Base-by-base conservation (phyloP, 1,284 basidiomycete genomes). In the Uromyces viciae-fabae region DNA sequence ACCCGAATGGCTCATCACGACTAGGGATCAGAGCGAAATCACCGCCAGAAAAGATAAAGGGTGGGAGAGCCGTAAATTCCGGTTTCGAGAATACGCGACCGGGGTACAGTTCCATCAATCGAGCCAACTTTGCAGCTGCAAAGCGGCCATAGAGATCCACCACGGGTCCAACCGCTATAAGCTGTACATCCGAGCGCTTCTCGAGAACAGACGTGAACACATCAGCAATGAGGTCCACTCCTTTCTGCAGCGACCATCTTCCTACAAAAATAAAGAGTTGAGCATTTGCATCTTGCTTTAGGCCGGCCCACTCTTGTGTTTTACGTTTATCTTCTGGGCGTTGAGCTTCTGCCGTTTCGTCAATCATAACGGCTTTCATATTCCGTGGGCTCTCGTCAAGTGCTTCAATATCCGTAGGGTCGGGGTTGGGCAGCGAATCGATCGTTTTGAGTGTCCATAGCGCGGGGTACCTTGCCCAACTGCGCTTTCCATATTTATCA, bases 251-350 rank as follows among this genome's bases (percentile, higher is more conserved):
- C 3, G 94, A 96, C 94, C 94, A 95, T 83, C 94, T 92, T 86
- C 94, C 94, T 83, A 96, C 94, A 86, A 96, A 95, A 83, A 96
- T 94, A 85, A 95, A 95, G 66, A 96, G 86, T 86, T 95, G 93
- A 2, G 93, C 91, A 73, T 92, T 88, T 2, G 94, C 92, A 84
- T 95, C 93, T 85, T 95, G 94, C 85, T 91, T 92, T 86, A 96
- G 91, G 73, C 91, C 91, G 54, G 94, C 94, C 94, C 94, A 95
- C 86, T 95, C 93, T 84, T 96, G 94, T 31, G 94, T 93, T 85
- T 94, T 92, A 28, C 93, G 90, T 87, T 96, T 95, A 85, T 90
- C 86, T 85, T 94, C 94, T 0, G 94, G 94, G 79, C 94, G 92
- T 83, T 92, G 91, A 25, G 92, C 90, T 86, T 96, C 94, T 3